Conservation (phyloP, 306 rosid genomes). For the Cucurbita ficifolia region DNA sequence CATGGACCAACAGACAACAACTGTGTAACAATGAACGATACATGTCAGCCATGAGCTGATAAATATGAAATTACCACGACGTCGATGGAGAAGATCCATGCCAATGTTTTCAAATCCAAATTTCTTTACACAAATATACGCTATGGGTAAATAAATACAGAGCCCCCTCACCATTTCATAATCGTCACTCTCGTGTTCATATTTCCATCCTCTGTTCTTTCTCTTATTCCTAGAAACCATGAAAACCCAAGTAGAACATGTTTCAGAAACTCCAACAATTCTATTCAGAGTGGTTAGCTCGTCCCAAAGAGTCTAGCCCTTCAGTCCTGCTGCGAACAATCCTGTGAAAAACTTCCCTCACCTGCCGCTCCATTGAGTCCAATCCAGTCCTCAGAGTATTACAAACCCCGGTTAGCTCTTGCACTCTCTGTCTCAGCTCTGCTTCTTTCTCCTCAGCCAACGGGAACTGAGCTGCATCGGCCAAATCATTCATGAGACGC, state of each 20-base stretch:
- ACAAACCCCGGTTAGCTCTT: conserved; percentile 43
- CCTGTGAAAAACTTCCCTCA: conserved; percentile 71
- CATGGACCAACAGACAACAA: background rate
- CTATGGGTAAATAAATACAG: conserved; percentile 6
- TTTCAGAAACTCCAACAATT: background rate
- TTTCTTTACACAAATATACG: conserved; percentile 5
- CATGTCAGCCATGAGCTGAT: conserved; percentile 1
- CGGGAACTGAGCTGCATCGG: conserved; percentile 61
- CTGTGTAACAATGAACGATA: conserved; percentile 4
- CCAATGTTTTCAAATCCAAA: conserved; percentile 2
- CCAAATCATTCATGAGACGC: conserved; percentile 46
- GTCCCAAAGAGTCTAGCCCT: conserved; percentile 52
- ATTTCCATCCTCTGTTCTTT: conserved; percentile 13
- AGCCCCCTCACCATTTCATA: background rate
- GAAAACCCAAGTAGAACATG: background rate
- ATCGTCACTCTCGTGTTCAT: background rate
- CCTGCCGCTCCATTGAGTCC: conserved; percentile 68
- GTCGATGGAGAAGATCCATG: background rate
- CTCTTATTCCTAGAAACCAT: conserved; percentile 8
- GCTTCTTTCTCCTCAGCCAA: conserved; percentile 45
- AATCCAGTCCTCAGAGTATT: conserved; percentile 45
- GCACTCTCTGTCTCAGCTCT: conserved; percentile 51
- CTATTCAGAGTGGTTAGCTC: conserved; percentile 23
- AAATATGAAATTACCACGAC: background rate
- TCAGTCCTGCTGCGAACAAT: conserved; percentile 64